Evolutionary conservation across 129 eudicot species (phyloP), one percentile per base, ranked within the genome.

Genomic region (Calendula officinalis): DNA sequence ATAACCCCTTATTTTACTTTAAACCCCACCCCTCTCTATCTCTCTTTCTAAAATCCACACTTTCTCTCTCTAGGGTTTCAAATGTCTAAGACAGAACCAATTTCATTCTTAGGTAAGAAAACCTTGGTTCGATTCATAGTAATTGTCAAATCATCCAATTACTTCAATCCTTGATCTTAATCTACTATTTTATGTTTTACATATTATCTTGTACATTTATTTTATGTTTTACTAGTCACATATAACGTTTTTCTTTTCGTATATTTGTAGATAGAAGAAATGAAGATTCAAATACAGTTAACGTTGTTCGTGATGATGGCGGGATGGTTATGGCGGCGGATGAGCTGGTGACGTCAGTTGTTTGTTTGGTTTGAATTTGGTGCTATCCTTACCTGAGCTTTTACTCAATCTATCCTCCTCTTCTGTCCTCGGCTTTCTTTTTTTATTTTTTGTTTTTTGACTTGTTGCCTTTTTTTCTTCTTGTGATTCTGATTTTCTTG

Each of bases 381-480:
- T 77, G 91, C 86, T 89, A 89, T 86, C 95, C 88, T 86, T 43
- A 80, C 80, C 84, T 86, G 97, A 86, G 97, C 97, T 89, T 68
- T 89, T 55, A 72, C 59, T 64, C 46, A 5, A 9, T 22, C 30
- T 22, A 40, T 48, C 48, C 43, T 32, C 16, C 30, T 65, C 52
- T 41, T 22, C 50, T 30, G 46, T 34, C 48, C 49, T 44, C 30
- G 30, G 30, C 1, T 57, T 44, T 15, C 0, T 53, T 40, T 60
- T 53, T 37, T 47, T 36, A 60, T 62, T 22, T 22, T 22, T 22
- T 22, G 16, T 60, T 72, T 68, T 84, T 82, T 83, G 83, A 85
- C 80, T 85, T 82, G 84, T 85, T 85, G 83, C 81, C 84, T 85
- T 85, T 82, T 76, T 6, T 48, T 48, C 66, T n/a, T 71, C 17